A percentile compares a stretch with the other conserved stretches of the same genome.
Evolutionary conservation across 108 stramenopile species (phyloP).

Genomic region (Nitzschia sp.): DNA sequence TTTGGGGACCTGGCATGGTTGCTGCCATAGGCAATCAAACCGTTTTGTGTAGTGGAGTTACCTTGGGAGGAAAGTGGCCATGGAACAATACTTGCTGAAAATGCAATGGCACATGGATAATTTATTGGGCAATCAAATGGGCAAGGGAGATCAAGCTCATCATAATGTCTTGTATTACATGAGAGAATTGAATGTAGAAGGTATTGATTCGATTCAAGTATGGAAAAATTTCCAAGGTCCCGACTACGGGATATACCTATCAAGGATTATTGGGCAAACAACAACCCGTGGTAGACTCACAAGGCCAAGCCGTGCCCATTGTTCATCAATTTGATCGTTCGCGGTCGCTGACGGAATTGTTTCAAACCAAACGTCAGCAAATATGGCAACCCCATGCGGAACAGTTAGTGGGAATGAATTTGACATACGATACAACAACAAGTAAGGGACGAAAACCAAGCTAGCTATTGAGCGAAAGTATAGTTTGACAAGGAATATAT

Average conservation of each 20-base stretch:
- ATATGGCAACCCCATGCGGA: neutral
- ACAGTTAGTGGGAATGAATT: no score
- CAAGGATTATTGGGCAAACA: neutral
- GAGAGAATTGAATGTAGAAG: constrained; percentile 4
- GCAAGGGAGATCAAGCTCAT: constrained; percentile 22
- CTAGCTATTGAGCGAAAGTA: no score
- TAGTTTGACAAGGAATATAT: no score
- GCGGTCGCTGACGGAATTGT: neutral
- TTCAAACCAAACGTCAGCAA: neutral
- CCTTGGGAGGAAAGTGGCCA: constrained; percentile 29
- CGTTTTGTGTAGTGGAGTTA: constrained; percentile 32
- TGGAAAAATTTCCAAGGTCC: neutral
- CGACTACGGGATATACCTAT: constrained; percentile 11
- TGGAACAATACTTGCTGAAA: constrained; percentile 21
- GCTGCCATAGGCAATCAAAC: constrained; percentile 12
- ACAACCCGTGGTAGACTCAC: neutral
- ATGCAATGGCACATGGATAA: constrained; percentile 24
- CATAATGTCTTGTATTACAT: constrained; percentile 21
- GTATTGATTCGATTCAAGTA: constrained; percentile 9
- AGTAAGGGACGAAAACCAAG: no score
- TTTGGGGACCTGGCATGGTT: constrained; percentile 2
- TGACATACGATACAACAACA: no score
- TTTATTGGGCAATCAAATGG: neutral
- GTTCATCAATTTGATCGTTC: constrained; percentile 30
- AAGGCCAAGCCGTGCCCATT: constrained; percentile 14